Base-by-base conservation (phyloP, 495 filamentous ascomycete genomes). In the Penicillium antarcticum region DNA sequence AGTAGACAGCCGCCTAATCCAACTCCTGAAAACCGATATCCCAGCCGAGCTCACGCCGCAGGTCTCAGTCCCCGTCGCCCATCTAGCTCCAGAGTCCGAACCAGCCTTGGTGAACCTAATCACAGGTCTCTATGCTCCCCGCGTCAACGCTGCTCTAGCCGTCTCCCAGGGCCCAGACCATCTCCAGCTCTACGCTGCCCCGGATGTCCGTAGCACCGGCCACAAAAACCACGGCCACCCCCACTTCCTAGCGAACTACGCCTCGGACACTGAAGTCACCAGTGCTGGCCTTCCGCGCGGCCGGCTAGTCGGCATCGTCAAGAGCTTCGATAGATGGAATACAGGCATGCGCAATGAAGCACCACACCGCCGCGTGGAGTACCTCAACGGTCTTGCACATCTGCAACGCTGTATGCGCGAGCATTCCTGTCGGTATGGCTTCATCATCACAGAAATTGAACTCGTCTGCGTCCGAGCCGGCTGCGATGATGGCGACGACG, bases 401-500 rank as follows among this genome's bases (percentile, higher is more conserved):
- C 73, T 96, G 23, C 91, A 96, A 66, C 82, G 85, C 38, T 82
- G 83, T 65, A 95, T 96, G 91, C 88, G 91, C 66, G 89, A 94
- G 70, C 88, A 95, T 67, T 86, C 86, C 51, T 92, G 88, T 56
- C 85, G 91, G 40, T 96, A 96, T 66, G 91, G 91, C 26, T 96
- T 95, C 75, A 92, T 96, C 61, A 83, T 96, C 48, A 96, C 89
- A 1, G 91, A 96, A 65, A 95, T 95, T 61, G 91, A 96, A 72
- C 86, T 96, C 11, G 84, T 96, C 26, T 87, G 91, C 62, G 89
- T 95, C 0, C 89, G 91, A 42, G 87, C 87, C 46, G 87, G 86
- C 31, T 82, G 77, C 47, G 87, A 89, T 45, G 63, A 66, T 10
- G 82, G 73, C 47, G 86, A 86, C 52, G 69, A 70, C 17, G 80